Percentiles rank a stretch among this genome's conserved stretches.
These are phyloP conservation scores for Oryza longistaminata DNA, from an alignment of 176 grass and related monocot species.

Conservation along the genomic window DNA sequence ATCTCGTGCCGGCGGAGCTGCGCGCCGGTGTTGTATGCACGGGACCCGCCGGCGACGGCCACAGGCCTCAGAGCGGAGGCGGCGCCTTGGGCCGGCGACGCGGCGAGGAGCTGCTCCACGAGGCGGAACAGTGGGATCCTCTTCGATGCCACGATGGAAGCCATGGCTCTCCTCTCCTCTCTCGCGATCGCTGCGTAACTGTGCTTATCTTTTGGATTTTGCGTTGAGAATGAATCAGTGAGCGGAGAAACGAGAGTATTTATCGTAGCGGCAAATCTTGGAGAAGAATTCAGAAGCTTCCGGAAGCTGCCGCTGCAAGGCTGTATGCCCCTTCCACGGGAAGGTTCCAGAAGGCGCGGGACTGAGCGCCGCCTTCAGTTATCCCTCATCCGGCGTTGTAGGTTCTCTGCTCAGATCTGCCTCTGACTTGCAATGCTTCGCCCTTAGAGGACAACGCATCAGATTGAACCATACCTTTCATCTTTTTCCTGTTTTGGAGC, in stretches of 20 bases:
- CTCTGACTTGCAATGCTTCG: no score
- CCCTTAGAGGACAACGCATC: no score
- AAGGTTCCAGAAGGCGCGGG: constrained; percentile 47
- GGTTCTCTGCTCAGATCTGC: no score
- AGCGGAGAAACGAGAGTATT: neutral
- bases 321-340: neutral
- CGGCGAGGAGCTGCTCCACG: constrained; percentile 53
- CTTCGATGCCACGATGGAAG: constrained; percentile 43
- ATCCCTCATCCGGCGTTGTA: no score
- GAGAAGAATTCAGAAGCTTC: constrained; percentile 56
- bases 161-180: constrained; percentile 29
- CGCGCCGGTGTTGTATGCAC: constrained; percentile 53
- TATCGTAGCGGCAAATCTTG: constrained; percentile 19
- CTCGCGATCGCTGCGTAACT: neutral
- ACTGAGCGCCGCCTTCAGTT: neutral
- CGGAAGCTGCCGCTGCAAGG: neutral
- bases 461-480: no score
- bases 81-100: neutral
- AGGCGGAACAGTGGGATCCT: constrained; percentile 47
- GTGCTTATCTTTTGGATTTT: neutral
- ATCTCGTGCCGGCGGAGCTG: constrained; percentile 42
- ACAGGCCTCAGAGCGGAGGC: constrained; percentile 19
- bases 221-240: neutral
- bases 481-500: no score
- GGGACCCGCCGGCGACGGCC: constrained; percentile 6